A percentile compares a stretch with the other conserved stretches of the same genome.
phyloP scores from a whole-genome alignment of 2,329 filamentous ascomycete species.

The Cercospora brassicicola region DNA sequence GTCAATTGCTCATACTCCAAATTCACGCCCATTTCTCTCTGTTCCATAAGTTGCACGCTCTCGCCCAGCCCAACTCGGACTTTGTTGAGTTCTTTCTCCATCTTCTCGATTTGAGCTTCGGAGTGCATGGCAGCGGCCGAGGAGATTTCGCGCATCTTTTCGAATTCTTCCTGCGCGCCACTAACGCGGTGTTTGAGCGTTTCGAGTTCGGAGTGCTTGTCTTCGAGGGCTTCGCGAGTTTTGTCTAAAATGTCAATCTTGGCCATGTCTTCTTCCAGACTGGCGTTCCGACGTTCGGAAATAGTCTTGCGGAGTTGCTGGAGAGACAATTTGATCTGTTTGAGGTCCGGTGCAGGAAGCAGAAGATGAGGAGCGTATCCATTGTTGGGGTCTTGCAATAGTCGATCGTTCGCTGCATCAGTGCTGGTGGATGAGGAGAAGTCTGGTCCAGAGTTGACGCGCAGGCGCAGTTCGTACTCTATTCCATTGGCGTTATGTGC shows the following conservation, averaged over 20 bases:
- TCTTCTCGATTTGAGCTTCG: slow-evolving; percentile 94
- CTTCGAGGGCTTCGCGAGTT: slow-evolving; percentile 94
- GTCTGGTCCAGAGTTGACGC: slow-evolving; percentile 74
- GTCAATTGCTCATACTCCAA: slow-evolving; percentile 96
- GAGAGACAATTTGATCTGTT: slow-evolving; percentile 79
- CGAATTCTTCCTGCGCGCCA: slow-evolving; percentile 88
- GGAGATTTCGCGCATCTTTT: slow-evolving; percentile 80
- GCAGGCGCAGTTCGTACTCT: slow-evolving; percentile 81
- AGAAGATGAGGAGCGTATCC: slow-evolving; percentile 90
- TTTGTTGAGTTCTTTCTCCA: slow-evolving; percentile 95
- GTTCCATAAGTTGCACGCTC: slow-evolving; percentile 86
- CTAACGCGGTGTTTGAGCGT: slow-evolving; percentile 83
- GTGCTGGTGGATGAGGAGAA: slow-evolving; percentile 57
- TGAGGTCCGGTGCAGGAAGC: slow-evolving; percentile 83
- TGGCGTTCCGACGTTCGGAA: slow-evolving; percentile 78
- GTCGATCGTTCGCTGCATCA: slow-evolving; percentile 60
- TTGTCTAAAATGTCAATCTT: slow-evolving; percentile 90
- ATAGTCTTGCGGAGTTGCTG: slow-evolving; percentile 81
- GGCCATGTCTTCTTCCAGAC: slow-evolving; percentile 88
- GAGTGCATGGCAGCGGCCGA: slow-evolving; percentile 83
- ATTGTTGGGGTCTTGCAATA: slow-evolving; percentile 76
- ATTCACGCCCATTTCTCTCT: slow-evolving; percentile 92
- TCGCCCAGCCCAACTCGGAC: slow-evolving; percentile 83
- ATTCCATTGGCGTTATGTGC: slow-evolving; percentile 81
- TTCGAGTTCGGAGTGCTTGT: slow-evolving; percentile 90